Evolutionary conservation across 108 stramenopile genomes (phyloP).

Genomic region (Cyclotella baltica): DNA sequence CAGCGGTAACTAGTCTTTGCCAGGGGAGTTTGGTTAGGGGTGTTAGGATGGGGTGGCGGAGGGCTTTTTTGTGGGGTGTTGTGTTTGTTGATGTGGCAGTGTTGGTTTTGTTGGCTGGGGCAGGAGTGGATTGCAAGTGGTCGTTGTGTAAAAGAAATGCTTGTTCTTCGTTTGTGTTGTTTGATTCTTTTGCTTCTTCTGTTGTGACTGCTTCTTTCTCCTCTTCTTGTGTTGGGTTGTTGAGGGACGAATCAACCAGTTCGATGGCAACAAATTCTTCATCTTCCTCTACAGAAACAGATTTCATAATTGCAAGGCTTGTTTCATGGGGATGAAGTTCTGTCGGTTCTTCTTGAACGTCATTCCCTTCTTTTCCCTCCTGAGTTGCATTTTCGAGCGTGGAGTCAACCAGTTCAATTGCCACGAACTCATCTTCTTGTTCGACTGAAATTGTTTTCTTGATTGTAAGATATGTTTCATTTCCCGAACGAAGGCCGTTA

Average conservation of each 20-base stretch:
- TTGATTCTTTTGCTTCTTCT: background rate
- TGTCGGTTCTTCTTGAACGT: constrained; percentile 1
- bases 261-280: constrained; percentile 27
- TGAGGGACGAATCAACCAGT: constrained; percentile 15
- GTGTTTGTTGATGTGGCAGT: background rate
- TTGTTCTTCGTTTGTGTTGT: background rate
- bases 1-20: constrained; percentile 38
- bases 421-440: constrained; percentile 28
- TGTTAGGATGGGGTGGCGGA: constrained; percentile 45
- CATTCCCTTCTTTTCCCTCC: background rate
- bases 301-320: background rate
- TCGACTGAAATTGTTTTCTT: background rate
- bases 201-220: too few species aligned
- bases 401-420: constrained; percentile 23
- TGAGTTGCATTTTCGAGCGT: background rate
- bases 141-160: constrained; percentile 1
- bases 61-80: background rate
- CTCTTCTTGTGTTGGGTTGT: too few species aligned
- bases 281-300: constrained; percentile 1
- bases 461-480: background rate
- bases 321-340: too few species aligned
- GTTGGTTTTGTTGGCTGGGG: constrained; percentile 11
- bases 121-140: background rate
- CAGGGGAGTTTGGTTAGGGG: constrained; percentile 49
- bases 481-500: too few species aligned